Conservation (phyloP, 441 rosid genomes). For the Pelargonium cotyledonis region DNA sequence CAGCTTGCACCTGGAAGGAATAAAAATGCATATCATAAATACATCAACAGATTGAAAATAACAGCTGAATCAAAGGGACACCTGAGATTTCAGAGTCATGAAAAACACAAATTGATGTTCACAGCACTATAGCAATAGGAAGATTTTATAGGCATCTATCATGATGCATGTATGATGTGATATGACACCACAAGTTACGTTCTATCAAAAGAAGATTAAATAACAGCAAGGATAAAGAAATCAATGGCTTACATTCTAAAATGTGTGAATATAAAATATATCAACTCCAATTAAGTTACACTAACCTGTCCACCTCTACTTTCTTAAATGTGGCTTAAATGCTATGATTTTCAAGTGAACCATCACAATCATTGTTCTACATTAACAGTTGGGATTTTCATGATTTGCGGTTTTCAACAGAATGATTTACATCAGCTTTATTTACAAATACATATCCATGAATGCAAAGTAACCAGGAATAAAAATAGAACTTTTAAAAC, state of each 20-base stretch:
- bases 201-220: constrained; percentile 6
- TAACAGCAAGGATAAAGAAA: too few relatives aligned
- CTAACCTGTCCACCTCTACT: not conserved
- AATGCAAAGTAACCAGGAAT: not conserved
- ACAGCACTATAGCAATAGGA: too few relatives aligned
- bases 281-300: not conserved
- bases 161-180: constrained; percentile 29
- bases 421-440: not conserved
- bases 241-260: not conserved
- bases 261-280: not conserved
- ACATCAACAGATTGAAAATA: not conserved
- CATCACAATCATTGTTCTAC: not conserved
- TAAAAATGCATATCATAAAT: constrained; percentile 13
- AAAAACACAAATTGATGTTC: too few relatives aligned
- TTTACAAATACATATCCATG: not conserved
- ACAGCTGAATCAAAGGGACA: constrained; percentile 19
- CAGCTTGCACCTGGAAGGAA: constrained; percentile 80
- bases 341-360: not conserved
- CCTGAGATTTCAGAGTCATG: too few relatives aligned
- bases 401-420: not conserved
- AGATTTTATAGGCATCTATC: too few relatives aligned
- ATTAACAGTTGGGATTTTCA: not conserved
- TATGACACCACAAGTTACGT: constrained; percentile 8
- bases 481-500: too few relatives aligned
- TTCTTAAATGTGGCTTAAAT: not conserved